phyloP scores from a whole-genome alignment of 2,329 filamentous ascomycete species.

The Cytospora mali region DNA sequence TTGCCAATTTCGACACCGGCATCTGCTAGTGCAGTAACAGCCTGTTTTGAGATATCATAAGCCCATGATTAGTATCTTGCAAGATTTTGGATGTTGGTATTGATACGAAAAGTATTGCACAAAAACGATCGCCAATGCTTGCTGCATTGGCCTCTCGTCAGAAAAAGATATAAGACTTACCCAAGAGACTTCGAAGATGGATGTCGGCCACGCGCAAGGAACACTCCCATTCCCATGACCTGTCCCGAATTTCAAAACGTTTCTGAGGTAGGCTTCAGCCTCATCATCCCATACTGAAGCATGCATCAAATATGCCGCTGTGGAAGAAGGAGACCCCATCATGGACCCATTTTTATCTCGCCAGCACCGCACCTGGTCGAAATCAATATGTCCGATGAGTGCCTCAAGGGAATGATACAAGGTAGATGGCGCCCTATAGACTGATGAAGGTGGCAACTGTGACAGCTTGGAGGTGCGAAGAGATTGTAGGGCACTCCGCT shows the following conservation, averaged over 20 bases:
- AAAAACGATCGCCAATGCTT: too few relatives aligned
- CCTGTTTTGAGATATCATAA: background rate
- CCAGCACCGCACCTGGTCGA: background rate
- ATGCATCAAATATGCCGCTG: constrained; percentile 6
- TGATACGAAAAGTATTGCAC: too few relatives aligned
- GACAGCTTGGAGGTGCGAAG: background rate
- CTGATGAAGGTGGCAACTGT: background rate
- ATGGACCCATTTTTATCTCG: background rate
- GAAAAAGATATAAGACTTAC: too few relatives aligned
- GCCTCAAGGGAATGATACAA: constrained; percentile 7
- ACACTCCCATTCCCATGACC: background rate
- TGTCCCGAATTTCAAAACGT: background rate
- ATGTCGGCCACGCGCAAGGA: background rate
- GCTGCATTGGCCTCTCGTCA: too few relatives aligned
- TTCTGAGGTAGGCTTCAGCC: background rate
- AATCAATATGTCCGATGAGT: constrained; percentile 2
- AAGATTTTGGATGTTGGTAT: background rate
- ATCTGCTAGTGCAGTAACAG: background rate
- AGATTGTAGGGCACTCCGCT: background rate
- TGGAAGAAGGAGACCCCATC: constrained; percentile 3
- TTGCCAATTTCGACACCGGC: background rate
- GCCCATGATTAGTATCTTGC: background rate
- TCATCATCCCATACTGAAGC: background rate
- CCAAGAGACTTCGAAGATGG: background rate
- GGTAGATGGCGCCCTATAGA: background rate